These are phyloP conservation scores for Pseudoscleropodium purum DNA, from an alignment of 225 moss, liverwort and hornwort genomes.

Conservation along the genomic window DNA sequence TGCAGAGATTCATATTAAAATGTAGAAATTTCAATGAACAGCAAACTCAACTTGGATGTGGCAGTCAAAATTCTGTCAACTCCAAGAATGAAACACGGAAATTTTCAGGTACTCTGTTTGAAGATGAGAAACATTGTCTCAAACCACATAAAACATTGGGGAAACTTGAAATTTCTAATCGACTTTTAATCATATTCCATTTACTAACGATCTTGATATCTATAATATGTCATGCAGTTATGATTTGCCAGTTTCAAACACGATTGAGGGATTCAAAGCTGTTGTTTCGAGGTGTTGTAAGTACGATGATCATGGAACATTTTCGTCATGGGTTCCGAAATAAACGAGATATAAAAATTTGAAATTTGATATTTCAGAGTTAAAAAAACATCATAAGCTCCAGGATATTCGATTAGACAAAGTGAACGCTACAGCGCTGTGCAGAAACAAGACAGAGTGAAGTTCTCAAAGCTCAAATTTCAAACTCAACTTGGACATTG, in stretches of 20 bases:
- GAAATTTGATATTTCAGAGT: not conserved
- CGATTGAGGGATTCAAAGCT: not conserved
- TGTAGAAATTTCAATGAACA: not conserved
- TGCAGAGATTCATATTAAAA: not conserved
- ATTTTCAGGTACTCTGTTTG: not conserved
- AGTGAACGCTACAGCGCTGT: not conserved
- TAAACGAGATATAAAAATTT: not conserved
- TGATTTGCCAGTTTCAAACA: not conserved
- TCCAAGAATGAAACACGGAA: not conserved
- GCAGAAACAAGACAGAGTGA: not conserved
- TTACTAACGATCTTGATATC: not conserved
- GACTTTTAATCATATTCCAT: not conserved
- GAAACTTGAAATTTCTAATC: not conserved
- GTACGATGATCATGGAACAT: not conserved
- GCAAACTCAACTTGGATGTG: not conserved
- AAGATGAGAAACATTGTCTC: not conserved
- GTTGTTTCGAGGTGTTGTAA: not conserved
- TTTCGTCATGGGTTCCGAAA: not conserved
- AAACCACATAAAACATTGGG: not conserved
- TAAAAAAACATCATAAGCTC: not conserved
- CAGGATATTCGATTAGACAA: no score
- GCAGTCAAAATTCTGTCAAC: not conserved
- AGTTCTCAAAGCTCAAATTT: not conserved
- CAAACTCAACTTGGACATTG: not conserved
- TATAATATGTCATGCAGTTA: not conserved